phyloP scores from a whole-genome alignment of 2,329 filamentous ascomycete genomes.

The Didymella pinodella region DNA sequence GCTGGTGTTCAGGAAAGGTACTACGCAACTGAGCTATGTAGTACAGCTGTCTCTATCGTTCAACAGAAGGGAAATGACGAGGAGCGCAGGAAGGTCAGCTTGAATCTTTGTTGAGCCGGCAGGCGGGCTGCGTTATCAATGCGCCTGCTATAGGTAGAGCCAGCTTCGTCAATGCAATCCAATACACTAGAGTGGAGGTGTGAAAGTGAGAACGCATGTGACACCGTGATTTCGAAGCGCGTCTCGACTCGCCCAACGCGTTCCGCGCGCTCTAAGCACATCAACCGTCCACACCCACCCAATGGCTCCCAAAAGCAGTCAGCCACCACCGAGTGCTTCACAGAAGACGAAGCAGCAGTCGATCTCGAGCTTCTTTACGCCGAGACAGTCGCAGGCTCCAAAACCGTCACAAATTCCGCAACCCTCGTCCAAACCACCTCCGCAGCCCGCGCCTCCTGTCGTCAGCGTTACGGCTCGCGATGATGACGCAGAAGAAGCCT shows the following conservation, averaged over 20 bases:
- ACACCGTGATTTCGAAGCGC: constrained; percentile 32
- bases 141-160: background rate
- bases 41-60: background rate
- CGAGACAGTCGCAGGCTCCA: constrained; percentile 50
- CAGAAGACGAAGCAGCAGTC: constrained; percentile 76
- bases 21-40: background rate
- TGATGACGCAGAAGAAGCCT: constrained; percentile 22
- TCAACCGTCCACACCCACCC: constrained; percentile 13
- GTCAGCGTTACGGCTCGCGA: constrained; percentile 17
- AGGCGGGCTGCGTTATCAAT: background rate
- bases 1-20: background rate
- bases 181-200: background rate
- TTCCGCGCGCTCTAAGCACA: constrained; percentile 3
- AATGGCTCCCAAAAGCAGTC: constrained; percentile 51
- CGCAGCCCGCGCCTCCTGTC: constrained; percentile 34
- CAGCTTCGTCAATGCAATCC: background rate
- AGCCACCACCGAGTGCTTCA: constrained; percentile 41
- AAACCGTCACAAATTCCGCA: constrained; percentile 28
- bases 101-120: background rate
- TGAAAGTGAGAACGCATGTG: constrained; percentile 23
- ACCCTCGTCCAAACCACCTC: background rate
- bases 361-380: constrained; percentile 84
- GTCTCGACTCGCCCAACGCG: constrained; percentile 9
- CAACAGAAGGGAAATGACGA: background rate
- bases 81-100: background rate